Conservation (phyloP, 192 early-diverging fungal species). For the Podila verticillata region DNA sequence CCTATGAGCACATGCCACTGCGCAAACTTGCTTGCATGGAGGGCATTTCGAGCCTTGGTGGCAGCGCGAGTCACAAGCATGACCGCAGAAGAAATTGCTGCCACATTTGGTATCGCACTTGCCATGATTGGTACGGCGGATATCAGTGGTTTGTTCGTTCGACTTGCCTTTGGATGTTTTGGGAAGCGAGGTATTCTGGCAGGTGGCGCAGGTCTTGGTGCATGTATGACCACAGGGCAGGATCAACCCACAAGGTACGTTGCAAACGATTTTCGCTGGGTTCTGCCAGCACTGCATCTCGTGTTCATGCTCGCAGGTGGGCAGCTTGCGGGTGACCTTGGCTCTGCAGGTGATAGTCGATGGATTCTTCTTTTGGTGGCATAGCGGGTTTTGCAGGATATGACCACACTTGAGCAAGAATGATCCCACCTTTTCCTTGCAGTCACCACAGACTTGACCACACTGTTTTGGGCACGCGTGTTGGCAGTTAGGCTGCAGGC, state of each 20-base stretch:
- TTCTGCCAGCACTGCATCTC: slow-evolving; percentile 33
- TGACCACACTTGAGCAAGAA: slow-evolving; percentile 41
- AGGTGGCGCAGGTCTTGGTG: slow-evolving; percentile 45
- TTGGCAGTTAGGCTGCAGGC: slow-evolving; percentile 48
- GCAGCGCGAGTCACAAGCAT: slow-evolving; percentile 18
- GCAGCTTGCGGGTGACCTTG: slow-evolving; percentile 27
- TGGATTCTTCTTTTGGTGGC: slow-evolving; percentile 26
- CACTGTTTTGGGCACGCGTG: slow-evolving; percentile 61
- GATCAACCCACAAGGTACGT: slow-evolving; percentile 15
- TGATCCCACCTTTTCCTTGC: slow-evolving; percentile 21
- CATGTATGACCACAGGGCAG: slow-evolving; percentile 57
- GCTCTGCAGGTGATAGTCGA: slow-evolving; percentile 21
- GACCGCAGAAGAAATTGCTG: slow-evolving; percentile 43
- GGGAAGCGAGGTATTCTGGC: slow-evolving; percentile 23
- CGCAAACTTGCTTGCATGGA: slow-evolving; percentile 53
- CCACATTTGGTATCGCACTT: slow-evolving; percentile 54
- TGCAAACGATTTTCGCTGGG: slow-evolving; percentile 21
- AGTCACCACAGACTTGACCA: slow-evolving; percentile 58
- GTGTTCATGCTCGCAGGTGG: slow-evolving; percentile 55
- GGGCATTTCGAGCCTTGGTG: slow-evolving; percentile 47
- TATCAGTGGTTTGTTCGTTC: neutral
- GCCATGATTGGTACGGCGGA: slow-evolving; percentile 21
- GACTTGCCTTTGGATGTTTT: neutral
- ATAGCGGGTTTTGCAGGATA: slow-evolving; percentile 16
- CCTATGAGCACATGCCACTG: slow-evolving; percentile 52